Conservation (phyloP, 176 grass and related monocot genomes). For the Triticum turgidum region DNA sequence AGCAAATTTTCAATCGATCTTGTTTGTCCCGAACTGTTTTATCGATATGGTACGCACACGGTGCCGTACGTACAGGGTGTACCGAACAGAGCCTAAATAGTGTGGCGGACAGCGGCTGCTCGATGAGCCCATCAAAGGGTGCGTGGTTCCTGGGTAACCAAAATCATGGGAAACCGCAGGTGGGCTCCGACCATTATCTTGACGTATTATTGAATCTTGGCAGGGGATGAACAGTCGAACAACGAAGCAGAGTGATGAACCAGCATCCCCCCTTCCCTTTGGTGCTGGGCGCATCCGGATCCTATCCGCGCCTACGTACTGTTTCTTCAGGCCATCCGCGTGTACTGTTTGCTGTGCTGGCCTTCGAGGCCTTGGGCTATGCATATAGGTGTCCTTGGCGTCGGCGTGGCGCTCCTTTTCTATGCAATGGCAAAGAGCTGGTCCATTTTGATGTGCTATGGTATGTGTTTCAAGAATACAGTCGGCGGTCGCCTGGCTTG, state of each 20-base stretch:
- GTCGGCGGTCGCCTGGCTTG: no score
- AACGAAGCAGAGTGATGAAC: background rate
- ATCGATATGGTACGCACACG: background rate
- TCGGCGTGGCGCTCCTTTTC: background rate
- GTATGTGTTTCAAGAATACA: background rate
- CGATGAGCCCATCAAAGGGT: conserved; percentile 1
- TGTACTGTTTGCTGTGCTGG: background rate
- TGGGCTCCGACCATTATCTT: conserved; percentile 7
- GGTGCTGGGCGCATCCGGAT: background rate
- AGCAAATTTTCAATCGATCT: background rate
- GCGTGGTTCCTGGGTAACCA: conserved; percentile 2
- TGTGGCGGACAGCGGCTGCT: background rate
- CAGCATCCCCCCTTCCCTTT: conserved; percentile 24
- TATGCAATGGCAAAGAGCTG: background rate
- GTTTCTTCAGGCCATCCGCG: background rate
- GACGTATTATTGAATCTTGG: conserved; percentile 25
- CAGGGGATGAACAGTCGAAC: background rate
- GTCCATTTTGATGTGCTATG: background rate
- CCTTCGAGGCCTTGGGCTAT: background rate
- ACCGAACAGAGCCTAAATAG: conserved; percentile 8
- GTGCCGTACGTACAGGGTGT: conserved; percentile 25
- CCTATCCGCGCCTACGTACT: background rate
- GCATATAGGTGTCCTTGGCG: background rate
- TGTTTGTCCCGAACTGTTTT: background rate
- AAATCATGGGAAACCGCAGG: conserved; percentile 31